Percentiles rank a stretch among this genome's conserved stretches.
Evolutionary conservation across 1,284 basidiomycete species (phyloP).

Genomic region (Ganoderma boninense): DNA sequence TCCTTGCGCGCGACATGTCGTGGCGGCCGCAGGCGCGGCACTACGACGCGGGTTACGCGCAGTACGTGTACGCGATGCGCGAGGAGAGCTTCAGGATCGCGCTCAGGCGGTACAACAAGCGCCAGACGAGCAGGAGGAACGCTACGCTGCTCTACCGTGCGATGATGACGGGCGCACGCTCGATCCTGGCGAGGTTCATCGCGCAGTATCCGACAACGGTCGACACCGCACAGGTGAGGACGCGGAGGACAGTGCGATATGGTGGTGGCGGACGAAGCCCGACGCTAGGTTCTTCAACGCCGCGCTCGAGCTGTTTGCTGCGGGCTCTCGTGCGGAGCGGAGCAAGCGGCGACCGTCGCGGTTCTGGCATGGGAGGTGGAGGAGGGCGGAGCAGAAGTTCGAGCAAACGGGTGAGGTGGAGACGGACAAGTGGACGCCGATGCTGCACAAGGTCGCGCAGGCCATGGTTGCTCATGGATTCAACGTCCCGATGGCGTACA

Average conservation of each 20-base stretch:
- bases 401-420: slow-evolving; percentile 1
- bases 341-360: slow-evolving; percentile 43
- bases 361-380: slow-evolving; percentile 37
- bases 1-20: slow-evolving; percentile 18
- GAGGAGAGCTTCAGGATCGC: not conserved
- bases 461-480: slow-evolving; percentile 57
- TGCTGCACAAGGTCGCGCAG: slow-evolving; percentile 53
- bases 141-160: slow-evolving; percentile 46
- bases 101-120: slow-evolving; percentile 22
- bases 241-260: not conserved
- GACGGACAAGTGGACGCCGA: slow-evolving; percentile 44
- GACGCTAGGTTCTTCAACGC: slow-evolving; percentile 77
- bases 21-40: slow-evolving; percentile 33
- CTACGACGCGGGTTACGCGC: slow-evolving; percentile 49
- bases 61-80: slow-evolving; percentile 33
- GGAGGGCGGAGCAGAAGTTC: slow-evolving; percentile 33
- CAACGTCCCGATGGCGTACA: slow-evolving; percentile 55
- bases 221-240: slow-evolving; percentile 7
- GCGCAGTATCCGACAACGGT: not conserved
- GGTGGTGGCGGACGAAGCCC: slow-evolving; percentile 39
- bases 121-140: slow-evolving; percentile 39
- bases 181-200: slow-evolving; percentile 37
- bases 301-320: slow-evolving; percentile 57
- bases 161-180: slow-evolving; percentile 46
- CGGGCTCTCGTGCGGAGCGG: slow-evolving; percentile 16